Evolutionary conservation across 1,284 basidiomycete species (phyloP), one percentile per base, ranked within the genome.

Genomic region (Pseudozyma flocculosa): DNA sequence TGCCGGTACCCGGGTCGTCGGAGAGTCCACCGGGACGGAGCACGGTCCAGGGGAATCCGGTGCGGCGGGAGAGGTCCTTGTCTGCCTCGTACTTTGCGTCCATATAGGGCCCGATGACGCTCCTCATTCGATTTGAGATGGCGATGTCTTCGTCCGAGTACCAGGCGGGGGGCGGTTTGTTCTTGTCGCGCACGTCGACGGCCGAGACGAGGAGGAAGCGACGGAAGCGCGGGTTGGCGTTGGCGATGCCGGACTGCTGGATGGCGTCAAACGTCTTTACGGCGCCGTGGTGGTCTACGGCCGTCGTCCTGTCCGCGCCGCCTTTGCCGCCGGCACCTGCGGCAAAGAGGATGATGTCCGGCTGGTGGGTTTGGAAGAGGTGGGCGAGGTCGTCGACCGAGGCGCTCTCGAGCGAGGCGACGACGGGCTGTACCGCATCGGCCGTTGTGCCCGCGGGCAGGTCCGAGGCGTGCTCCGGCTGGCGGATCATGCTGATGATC

Each of bases 231-330:
- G 48, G 48, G 8, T 75, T 56, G 19, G 50, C n/a, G n/a, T n/a
- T 46, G 23, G 78, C 63, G 1, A 82, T 80, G 32, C 81, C 70
- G 0, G 84, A 80, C 2, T 64, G 76, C 69, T 88, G 86, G 54
- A 88, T 81, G 0, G 86, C 87, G 65, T 88, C 86, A 69, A 85
- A 88, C 0, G 87, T 83, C 76, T 88, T 88, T 49, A 88, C 67
- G 0, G 87, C 86, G 2, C 86, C 87, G 45, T 85, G 83, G 68
- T 85, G 85, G 73, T 89, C 88, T 11, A 89, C 87, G 22, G 81
- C 82, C 61, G 83, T 83, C 1, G 85, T 87, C 30, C 87, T 79
- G 54, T 87, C 85, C 11, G 81, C 78, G 0, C 84, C 64, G 8
- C 85, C 87, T 67, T 86, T 86, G 0, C 86, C 86, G 0, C 86